Evolutionary conservation across 1,284 basidiomycete genomes (phyloP).

Genomic region (Cystobasidium slooffiae): DNA sequence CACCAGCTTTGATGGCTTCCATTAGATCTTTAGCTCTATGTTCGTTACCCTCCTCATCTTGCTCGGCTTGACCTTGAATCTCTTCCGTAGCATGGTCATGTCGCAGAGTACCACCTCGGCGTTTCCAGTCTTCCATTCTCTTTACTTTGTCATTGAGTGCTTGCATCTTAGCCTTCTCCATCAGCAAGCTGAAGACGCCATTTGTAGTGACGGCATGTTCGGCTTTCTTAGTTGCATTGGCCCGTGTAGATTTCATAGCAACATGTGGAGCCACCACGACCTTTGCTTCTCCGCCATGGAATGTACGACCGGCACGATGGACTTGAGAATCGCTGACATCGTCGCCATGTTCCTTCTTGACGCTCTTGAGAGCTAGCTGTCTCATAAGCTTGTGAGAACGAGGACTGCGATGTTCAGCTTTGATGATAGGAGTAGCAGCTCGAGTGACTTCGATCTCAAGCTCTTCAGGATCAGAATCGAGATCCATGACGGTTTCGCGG

Average conservation of each 20-base stretch:
- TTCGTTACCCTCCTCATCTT: constrained; percentile 5
- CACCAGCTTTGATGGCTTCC: constrained; percentile 28
- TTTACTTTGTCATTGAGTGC: constrained; percentile 11
- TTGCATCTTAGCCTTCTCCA: constrained; percentile 34
- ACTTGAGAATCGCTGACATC: constrained; percentile 37
- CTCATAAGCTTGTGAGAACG: constrained; percentile 5
- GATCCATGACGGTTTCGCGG: constrained; percentile 13
- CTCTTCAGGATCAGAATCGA: constrained; percentile 31
- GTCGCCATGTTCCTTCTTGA: constrained; percentile 27
- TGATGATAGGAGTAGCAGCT: constrained; percentile 26
- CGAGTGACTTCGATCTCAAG: constrained; percentile 26
- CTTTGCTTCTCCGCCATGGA: constrained; percentile 10
- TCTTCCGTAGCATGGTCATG: constrained; percentile 14
- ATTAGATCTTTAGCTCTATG: constrained; percentile 30
- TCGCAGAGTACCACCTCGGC: constrained; percentile 27
- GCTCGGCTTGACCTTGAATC: neutral
- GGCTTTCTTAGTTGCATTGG: constrained; percentile 1
- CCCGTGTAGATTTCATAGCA: neutral
- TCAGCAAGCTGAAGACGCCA: constrained; percentile 10
- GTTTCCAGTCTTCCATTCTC: constrained; percentile 32
- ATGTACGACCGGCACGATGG: constrained; percentile 33
- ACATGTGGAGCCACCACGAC: constrained; percentile 35
- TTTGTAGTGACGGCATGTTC: constrained; percentile 3
- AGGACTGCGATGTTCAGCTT: constrained; percentile 7
- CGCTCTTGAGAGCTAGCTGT: neutral